These are phyloP conservation scores for Hypoxylon sp. DNA, from an alignment of 2,329 filamentous ascomycete genomes.

Conservation along the genomic window DNA sequence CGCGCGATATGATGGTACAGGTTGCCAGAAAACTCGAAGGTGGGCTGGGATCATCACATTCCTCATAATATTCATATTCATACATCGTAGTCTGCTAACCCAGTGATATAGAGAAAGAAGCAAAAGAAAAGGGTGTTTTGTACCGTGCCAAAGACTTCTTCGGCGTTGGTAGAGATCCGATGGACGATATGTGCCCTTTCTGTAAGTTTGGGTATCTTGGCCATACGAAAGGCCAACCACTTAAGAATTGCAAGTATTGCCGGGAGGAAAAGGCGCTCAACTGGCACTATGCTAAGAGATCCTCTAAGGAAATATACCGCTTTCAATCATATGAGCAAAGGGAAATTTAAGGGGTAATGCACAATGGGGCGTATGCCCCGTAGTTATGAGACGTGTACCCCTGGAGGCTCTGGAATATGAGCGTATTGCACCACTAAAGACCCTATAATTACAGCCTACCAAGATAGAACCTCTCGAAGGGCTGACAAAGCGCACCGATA, in stretches of 20 bases:
- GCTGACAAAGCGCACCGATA: too few relatives aligned
- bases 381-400: too few relatives aligned
- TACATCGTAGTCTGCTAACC: too few relatives aligned
- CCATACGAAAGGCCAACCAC: not conserved
- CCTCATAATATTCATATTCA: too few relatives aligned
- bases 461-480: too few relatives aligned
- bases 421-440: too few relatives aligned
- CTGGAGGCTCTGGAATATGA: too few relatives aligned
- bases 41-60: not conserved
- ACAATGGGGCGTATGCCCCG: too few relatives aligned
- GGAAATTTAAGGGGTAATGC: too few relatives aligned
- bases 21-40: constrained; percentile 14
- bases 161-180: not conserved
- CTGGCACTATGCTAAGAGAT: constrained; percentile 7
- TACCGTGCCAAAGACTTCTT: constrained; percentile 1
- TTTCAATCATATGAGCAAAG: too few relatives aligned
- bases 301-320: too few relatives aligned
- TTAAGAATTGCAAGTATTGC: constrained; percentile 9
- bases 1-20: constrained; percentile 16
- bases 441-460: too few relatives aligned
- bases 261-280: constrained; percentile 11
- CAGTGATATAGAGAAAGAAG: constrained; percentile 1
- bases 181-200: constrained; percentile 10
- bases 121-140: not conserved
- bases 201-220: constrained; percentile 7